Percentiles rank a stretch among this genome's conserved stretches.
These are phyloP conservation scores for Macrolepiota fuliginosa DNA, from an alignment of 768 basidiomycete species.

Conservation along the genomic window DNA sequence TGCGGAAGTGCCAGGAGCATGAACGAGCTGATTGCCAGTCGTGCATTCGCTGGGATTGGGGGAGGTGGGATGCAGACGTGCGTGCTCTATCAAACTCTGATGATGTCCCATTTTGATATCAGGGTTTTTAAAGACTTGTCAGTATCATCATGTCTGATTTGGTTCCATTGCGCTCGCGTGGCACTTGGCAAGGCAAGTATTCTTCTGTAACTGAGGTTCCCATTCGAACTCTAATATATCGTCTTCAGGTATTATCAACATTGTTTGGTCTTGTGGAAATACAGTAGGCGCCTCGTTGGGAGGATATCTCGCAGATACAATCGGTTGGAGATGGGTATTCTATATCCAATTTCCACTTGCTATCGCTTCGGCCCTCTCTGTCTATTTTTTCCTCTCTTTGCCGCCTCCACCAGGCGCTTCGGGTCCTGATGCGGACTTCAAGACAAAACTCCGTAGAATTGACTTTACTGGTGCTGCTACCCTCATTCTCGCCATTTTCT, in stretches of 20 bases:
- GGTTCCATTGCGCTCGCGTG: slow-evolving; percentile 57
- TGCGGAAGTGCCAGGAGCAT: slow-evolving; percentile 55
- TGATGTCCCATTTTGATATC: neutral
- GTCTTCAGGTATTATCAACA: slow-evolving; percentile 58
- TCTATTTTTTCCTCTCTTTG: slow-evolving; percentile 53
- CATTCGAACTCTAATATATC: neutral
- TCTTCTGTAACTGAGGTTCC: neutral
- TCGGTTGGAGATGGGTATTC: slow-evolving; percentile 74
- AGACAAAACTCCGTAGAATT: slow-evolving; percentile 52
- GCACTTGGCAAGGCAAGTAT: slow-evolving; percentile 64
- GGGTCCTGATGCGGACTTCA: slow-evolving; percentile 29
- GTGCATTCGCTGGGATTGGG: slow-evolving; percentile 58
- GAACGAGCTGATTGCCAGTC: slow-evolving; percentile 49
- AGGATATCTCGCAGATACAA: slow-evolving; percentile 57
- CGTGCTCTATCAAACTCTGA: slow-evolving; percentile 17
- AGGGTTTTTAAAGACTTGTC: slow-evolving; percentile 39
- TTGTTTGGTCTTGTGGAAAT: slow-evolving; percentile 57
- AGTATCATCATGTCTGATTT: slow-evolving; percentile 68
- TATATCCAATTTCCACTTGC: slow-evolving; percentile 58
- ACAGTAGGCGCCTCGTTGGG: slow-evolving; percentile 62
- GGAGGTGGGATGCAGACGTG: slow-evolving; percentile 66
- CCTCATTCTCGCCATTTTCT: slow-evolving; percentile 54
- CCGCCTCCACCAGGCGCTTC: slow-evolving; percentile 35
- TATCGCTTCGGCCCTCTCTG: slow-evolving; percentile 49
- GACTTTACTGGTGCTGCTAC: slow-evolving; percentile 60